Evolutionary conservation across 495 filamentous ascomycete species (phyloP).

Genomic region (Lophiostoma macrostomum): DNA sequence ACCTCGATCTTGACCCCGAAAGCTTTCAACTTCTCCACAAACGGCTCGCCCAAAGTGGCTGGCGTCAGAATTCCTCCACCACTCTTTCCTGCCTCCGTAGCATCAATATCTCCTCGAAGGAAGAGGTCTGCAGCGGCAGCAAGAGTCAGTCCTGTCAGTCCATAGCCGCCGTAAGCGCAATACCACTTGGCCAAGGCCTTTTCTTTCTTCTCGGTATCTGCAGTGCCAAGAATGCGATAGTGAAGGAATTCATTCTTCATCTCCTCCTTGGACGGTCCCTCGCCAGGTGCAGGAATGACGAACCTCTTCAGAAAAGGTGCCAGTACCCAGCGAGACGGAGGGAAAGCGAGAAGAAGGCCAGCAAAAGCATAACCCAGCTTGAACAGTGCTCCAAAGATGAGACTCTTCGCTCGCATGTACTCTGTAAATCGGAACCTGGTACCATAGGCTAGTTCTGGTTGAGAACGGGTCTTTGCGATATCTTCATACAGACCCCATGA

Average conservation of each 20-base stretch:
- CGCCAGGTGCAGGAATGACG: conserved; percentile 60
- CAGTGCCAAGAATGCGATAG: conserved; percentile 62
- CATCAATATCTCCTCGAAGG: conserved; percentile 53
- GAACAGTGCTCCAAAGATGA: conserved; percentile 53
- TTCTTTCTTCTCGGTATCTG: conserved; percentile 39
- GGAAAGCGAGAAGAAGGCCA: conserved; percentile 51
- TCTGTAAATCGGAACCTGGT: conserved; percentile 69
- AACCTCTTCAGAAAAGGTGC: conserved; percentile 46
- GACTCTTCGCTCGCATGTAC: conserved; percentile 61
- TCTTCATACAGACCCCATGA: conserved; percentile 70
- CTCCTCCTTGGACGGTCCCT: conserved; percentile 58
- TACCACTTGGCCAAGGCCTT: conserved; percentile 57
- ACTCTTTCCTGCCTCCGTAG: conserved; percentile 52
- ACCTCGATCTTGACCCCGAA: conserved; percentile 53
- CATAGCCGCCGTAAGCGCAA: conserved; percentile 64
- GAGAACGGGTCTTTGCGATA: conserved; percentile 14
- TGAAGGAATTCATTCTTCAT: conserved; percentile 48
- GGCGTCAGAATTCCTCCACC: conserved; percentile 74
- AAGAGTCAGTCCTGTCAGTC: conserved; percentile 63
- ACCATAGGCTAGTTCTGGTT: conserved; percentile 54
- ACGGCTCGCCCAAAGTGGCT: conserved; percentile 76
- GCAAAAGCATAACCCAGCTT: conserved; percentile 54
- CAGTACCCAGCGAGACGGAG: conserved; percentile 50
- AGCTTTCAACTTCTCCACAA: conserved; percentile 64
- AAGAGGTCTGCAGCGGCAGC: conserved; percentile 70